Evolutionary conservation across 306 rosid genomes (phyloP), one percentile per base, ranked within the genome.

Genomic region (Cucumis hystrix): DNA sequence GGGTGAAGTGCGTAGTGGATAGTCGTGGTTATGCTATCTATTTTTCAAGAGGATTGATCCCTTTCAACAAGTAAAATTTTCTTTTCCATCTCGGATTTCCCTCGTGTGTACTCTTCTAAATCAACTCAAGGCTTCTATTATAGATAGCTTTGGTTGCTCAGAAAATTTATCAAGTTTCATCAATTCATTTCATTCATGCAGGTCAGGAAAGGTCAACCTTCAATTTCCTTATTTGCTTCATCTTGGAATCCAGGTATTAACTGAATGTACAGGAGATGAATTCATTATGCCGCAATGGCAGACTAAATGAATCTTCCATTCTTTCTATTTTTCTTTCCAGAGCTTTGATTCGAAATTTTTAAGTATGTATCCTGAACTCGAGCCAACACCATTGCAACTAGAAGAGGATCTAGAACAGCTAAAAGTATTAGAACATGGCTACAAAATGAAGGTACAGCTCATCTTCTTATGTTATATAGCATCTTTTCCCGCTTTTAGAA

Each of bases 391-490:
- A 6, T 81, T 90, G 90, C 99, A 95, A 85, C 89, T 95, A 11
- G 97, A 95, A 83, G 99, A 95, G 81, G 99, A 95, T 85, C 85
- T 95, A 82, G 99, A 95, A 85, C 99, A 95, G 84, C 97, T 95
- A 60, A 95, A 95, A 83, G 97, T 95, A 84, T 91, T 95, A 23
- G 99, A 95, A 84, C 91, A 95, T 80, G 99, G 98, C 77, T 95
- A 95, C 84, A 95, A 85, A 83, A 95, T 95, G 97, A 95, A 92
- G 98, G 99, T 95, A 81, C 72, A 69, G 14, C 37, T 12, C 70
- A 74, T 30, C 16, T 56, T 25, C 67, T 75, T 23, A 20, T 14
- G 3, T 3, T 52, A 21, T 13, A 8, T 47, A 45, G 54, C 74
- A 68, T 68, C 51, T 41, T 68, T 41, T 68, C 35, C 74, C 55